phyloP scores from a whole-genome alignment of 2,329 filamentous ascomycete species.

The Cercospora nicotianae region DNA sequence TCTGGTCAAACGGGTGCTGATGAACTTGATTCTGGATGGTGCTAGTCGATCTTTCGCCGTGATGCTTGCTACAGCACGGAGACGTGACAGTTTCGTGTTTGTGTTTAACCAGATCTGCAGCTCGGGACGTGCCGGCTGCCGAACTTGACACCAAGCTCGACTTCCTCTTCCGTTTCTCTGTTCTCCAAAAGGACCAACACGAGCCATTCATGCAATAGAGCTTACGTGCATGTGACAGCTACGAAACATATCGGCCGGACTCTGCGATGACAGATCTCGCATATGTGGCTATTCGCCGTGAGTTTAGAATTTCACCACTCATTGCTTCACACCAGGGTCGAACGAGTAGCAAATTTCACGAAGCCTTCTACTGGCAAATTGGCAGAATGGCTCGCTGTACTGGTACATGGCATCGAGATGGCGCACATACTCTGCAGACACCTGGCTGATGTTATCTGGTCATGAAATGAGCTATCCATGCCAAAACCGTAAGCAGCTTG shows the following conservation, averaged over 20 bases:
- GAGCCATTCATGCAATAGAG: neutral
- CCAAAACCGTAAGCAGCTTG: constrained; percentile 8
- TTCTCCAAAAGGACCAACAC: neutral
- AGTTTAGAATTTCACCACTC: neutral
- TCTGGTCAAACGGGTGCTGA: neutral
- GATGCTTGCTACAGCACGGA: neutral
- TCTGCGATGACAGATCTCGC: neutral
- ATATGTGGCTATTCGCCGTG: neutral
- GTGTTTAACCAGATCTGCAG: constrained; percentile 3
- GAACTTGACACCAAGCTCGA: neutral
- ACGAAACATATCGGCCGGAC: neutral
- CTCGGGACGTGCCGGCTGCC: neutral
- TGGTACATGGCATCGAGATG: neutral
- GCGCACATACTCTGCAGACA: neutral
- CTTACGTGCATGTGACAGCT: neutral
- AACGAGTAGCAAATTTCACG: neutral
- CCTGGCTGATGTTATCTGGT: constrained; percentile 7
- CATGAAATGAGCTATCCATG: constrained; percentile 4
- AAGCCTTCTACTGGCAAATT: neutral
- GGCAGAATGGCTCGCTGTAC: neutral
- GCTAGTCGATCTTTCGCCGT: neutral
- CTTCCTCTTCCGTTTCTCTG: neutral
- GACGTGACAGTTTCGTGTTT: constrained; percentile 7
- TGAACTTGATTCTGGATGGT: neutral
- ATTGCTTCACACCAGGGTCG: neutral